Evolutionary conservation across 257 asterid genomes (phyloP), one percentile per base, ranked within the genome.

Genomic region (Osmanthus fragrans): DNA sequence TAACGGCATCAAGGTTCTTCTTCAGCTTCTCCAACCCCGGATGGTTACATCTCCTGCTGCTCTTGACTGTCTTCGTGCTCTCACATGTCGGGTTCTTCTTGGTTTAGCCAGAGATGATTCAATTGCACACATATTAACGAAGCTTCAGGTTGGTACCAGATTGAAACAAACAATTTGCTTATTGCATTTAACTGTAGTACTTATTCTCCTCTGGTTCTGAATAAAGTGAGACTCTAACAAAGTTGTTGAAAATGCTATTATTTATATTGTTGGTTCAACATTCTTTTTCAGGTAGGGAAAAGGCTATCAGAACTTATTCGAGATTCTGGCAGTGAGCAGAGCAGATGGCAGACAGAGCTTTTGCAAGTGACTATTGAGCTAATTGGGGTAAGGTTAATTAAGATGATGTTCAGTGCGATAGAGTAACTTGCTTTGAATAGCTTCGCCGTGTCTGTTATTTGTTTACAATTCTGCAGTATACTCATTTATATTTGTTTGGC

Each of bases 11-110:
- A 93, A 93, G 87, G 92, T 92, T 85, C 98, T 96, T 79, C 94
- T 96, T 78, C 98, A 93, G 93, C 99, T 96, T 82, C 97, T 96
- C 84, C 97, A 96, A 75, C 96, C 96, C 60, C 91, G 97, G 75
- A 91, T 93, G 84, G 97, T 90, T 29, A 96, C 94, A 23, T 89
- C 97, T 82, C 97, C 99, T 73, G 97, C 96, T 81, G 90, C 97
- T 81, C 93, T 96, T n/a, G 99, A 96, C 80, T 89, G 99, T 84
- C 90, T 96, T 70, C 99, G 99, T 84, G 99, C 99, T 81, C 94
- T 96, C 64, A 92, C 99, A 42, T 96, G 99, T 85, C 95, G 99
- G 79, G 99, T 93, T 84, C 92, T 96, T 80, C 98, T 96, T 82
- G 99, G 99, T 73, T 89, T 96, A 84, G 99, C 99, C 42, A 96